These are phyloP conservation scores for Moricandia moricandioides DNA, from an alignment of 345 rosid genomes.

Conservation along the genomic window DNA sequence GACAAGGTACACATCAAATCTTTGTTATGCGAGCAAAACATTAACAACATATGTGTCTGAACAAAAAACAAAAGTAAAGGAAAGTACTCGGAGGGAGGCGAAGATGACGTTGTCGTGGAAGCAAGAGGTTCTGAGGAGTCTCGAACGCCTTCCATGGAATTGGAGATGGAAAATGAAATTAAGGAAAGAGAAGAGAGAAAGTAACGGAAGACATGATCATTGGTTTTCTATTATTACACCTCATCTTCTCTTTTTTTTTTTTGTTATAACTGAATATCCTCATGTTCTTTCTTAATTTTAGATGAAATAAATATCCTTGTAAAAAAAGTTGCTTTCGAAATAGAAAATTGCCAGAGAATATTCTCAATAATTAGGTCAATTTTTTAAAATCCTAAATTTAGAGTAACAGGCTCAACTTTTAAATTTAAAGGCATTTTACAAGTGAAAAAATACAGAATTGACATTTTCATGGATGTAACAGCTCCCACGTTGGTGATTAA, in stretches of 20 bases:
- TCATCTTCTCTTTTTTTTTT: slow-evolving; percentile 24
- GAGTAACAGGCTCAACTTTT: slow-evolving; percentile 3
- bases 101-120: slow-evolving; percentile 31
- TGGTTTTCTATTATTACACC: slow-evolving; percentile 28
- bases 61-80: background rate
- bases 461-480: slow-evolving; percentile 8
- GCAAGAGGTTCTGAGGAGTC: slow-evolving; percentile 31
- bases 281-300: slow-evolving; percentile 21
- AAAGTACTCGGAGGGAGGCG: slow-evolving; percentile 32
- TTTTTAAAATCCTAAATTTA: slow-evolving; percentile 2
- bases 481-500: slow-evolving; percentile 30
- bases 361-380: slow-evolving; percentile 1
- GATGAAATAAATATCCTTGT: background rate
- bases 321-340: background rate
- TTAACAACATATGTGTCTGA: too few relatives aligned
- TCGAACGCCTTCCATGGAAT: slow-evolving; percentile 38
- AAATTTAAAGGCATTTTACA: too few relatives aligned
- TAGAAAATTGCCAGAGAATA: slow-evolving; percentile 26
- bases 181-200: slow-evolving; percentile 21
- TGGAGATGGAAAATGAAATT: slow-evolving; percentile 20
- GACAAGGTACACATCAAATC: background rate
- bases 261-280: slow-evolving; percentile 24
- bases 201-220: slow-evolving; percentile 26
- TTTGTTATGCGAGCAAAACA: background rate
- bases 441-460: too few relatives aligned